Conservation (phyloP, 371 early-diverging fungal species). For the Batrachochytrium dendrobatidis region DNA sequence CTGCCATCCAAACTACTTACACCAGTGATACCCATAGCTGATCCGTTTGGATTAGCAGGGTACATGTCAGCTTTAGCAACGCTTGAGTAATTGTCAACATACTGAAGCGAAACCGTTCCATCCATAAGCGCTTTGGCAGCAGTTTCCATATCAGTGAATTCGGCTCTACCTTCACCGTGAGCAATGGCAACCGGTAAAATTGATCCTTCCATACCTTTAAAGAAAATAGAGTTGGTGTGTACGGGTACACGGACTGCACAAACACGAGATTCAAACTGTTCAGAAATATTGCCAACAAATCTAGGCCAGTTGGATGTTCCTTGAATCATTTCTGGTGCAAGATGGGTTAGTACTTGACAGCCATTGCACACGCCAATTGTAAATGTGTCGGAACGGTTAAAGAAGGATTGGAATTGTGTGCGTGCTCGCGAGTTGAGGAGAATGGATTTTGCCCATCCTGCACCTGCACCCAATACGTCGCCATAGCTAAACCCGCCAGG, state of each 20-base stretch:
- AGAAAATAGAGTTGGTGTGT: conserved; percentile 57
- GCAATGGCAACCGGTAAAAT: conserved; percentile 88
- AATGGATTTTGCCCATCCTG: conserved; percentile 93
- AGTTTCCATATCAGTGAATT: conserved; percentile 50
- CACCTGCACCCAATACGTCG: conserved; percentile 94
- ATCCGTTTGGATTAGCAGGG: conserved; percentile 94
- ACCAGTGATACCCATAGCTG: conserved; percentile 78
- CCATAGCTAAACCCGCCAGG: conserved; percentile 98
- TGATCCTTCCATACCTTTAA: conserved; percentile 85
- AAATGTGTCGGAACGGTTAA: conserved; percentile 81
- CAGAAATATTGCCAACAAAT: conserved; percentile 81
- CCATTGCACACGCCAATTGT: conserved; percentile 95
- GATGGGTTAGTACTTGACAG: conserved; percentile 88
- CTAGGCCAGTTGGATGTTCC: conserved; percentile 70
- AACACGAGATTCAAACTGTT: conserved; percentile 92
- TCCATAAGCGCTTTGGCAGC: conserved; percentile 30
- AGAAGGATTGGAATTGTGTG: conserved; percentile 71
- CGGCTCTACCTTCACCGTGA: conserved; percentile 92
- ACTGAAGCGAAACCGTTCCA: conserved; percentile 46
- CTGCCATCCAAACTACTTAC: conserved; percentile 77
- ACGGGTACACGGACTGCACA: conserved; percentile 61
- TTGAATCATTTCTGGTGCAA: conserved; percentile 69
- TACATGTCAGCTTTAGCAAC: conserved; percentile 48
- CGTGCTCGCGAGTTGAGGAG: conserved; percentile 63
- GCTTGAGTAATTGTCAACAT: conserved; percentile 79